Base-by-base conservation (phyloP, 2,329 filamentous ascomycete species). In the Aspergillus glaucus region DNA sequence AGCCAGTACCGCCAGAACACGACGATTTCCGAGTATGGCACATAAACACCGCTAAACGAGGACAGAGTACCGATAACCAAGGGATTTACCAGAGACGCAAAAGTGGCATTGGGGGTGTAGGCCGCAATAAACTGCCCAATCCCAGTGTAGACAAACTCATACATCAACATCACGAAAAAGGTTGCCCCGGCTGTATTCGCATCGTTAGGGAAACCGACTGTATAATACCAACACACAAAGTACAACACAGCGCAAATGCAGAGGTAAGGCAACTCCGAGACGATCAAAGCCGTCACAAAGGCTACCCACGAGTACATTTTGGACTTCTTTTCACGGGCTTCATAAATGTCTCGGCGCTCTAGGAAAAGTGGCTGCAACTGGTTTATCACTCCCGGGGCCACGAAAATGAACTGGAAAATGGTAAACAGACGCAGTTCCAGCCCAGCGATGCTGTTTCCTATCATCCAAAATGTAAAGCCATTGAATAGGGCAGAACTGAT, bases 41-140 rank as follows among this genome's bases (percentile, higher is more conserved):
- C 62, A 2, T 63, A 43, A 3, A 64, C 62, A 55, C 62, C 62
- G 6, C 62, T 63, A 55, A 64, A 64, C 7, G 61, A 64, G 28
- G 57, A 57, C 4, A 64, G 53, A 1, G 56, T 63, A 47, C 62
- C 59, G 67, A 88, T 82, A 73, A 88, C 84, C 69, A 88, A 85
- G 0, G 85, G 85, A 60, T 88, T 87, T 39, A 79, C 80, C 53
- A 88, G 85, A 45, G 86, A 82, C 0, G 85, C 86, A 64, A 88
- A 87, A 49, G 76, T 81, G 0, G 87, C 71, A 54, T 74, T 75
- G 40, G 68, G 86, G 0, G 86, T 84, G 64, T 88, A 88, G 0
- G 87, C 86, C 50, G 83, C 85, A 55, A 91, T 86, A 80, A 85
- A 89, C 64, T 88, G 87, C 12, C 85, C 87, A 79, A 84, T 89